phyloP scores from a whole-genome alignment of 1,284 basidiomycete genomes.

The Malassezia pachydermatis region DNA sequence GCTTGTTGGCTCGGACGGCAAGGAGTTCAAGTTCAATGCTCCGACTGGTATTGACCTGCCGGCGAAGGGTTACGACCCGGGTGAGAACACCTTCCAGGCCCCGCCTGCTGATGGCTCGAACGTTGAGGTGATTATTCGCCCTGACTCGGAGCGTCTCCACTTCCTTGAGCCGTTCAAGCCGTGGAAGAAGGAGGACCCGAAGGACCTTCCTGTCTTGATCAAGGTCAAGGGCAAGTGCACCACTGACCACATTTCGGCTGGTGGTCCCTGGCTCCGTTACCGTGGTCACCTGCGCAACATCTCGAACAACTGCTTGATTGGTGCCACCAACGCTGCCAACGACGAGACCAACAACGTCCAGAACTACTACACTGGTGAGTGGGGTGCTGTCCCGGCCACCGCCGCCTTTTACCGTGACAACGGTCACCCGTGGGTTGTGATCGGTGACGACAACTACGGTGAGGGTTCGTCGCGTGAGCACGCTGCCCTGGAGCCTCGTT shows the following conservation, averaged over 20 bases:
- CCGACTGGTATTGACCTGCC: conserved; percentile 86
- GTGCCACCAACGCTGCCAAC: conserved; percentile 90
- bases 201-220: conserved; percentile 83
- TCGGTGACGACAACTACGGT: conserved; percentile 74
- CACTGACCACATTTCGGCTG: conserved; percentile 64
- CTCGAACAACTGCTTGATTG: conserved; percentile 90
- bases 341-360: conserved; percentile 86
- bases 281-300: conserved; percentile 98
- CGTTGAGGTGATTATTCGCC: conserved; percentile 77
- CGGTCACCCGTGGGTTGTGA: conserved; percentile 88
- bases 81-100: conserved; percentile 91
- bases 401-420: conserved; percentile 78
- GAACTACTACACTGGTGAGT: conserved; percentile 82
- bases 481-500: conserved; percentile 92
- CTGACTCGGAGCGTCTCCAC: conserved; percentile 87
- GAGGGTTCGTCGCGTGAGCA: conserved; percentile 97
- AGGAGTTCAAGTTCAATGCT: conserved; percentile 89
- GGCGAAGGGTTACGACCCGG: conserved; percentile 85
- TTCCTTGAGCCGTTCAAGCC: conserved; percentile 78
- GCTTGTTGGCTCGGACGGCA: conserved; percentile 81
- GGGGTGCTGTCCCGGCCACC: conserved; percentile 70
- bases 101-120: conserved; percentile 74
- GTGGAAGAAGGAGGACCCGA: conserved; percentile 87
- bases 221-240: conserved; percentile 99
- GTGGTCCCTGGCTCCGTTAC: conserved; percentile 98